Conservation (phyloP, 2,329 filamentous ascomycete species). For the Aureobasidium namibiae region DNA sequence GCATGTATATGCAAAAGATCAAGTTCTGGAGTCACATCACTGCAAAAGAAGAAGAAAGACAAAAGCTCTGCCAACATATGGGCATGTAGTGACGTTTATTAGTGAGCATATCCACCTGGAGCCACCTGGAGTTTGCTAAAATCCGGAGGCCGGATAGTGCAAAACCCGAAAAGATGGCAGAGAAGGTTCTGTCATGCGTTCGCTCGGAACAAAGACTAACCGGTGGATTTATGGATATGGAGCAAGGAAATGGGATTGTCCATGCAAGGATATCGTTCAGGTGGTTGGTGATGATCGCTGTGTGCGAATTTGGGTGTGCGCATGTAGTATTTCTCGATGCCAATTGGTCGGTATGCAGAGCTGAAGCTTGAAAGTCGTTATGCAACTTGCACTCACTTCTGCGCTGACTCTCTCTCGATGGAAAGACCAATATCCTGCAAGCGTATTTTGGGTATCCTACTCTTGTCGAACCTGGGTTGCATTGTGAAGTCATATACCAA, state of each 20-base stretch:
- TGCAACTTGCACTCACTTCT: not conserved
- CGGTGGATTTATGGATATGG: not conserved
- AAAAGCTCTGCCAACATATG: not conserved
- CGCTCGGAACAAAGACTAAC: not conserved
- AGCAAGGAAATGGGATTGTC: not conserved
- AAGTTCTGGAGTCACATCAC: not conserved
- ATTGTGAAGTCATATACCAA: too few relatives aligned
- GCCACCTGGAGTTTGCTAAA: not conserved
- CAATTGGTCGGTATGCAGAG: not conserved
- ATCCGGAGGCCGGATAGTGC: not conserved
- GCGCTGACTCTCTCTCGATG: not conserved
- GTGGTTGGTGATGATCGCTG: not conserved
- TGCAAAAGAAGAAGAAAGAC: not conserved
- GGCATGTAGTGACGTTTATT: slow-evolving; percentile 10
- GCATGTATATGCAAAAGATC: not conserved
- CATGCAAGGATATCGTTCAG: not conserved
- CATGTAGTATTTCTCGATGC: not conserved
- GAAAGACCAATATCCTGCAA: not conserved
- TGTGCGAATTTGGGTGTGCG: not conserved
- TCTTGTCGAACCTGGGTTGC: not conserved
- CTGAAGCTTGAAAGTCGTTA: not conserved
- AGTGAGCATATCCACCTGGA: slow-evolving; percentile 1
- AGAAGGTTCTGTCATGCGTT: not conserved
- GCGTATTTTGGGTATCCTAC: not conserved
- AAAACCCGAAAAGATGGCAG: not conserved